Percentiles rank a stretch among this genome's conserved stretches.
phyloP scores from a whole-genome alignment of 2,329 filamentous ascomycete species.

The Fusarium tuaranense region DNA sequence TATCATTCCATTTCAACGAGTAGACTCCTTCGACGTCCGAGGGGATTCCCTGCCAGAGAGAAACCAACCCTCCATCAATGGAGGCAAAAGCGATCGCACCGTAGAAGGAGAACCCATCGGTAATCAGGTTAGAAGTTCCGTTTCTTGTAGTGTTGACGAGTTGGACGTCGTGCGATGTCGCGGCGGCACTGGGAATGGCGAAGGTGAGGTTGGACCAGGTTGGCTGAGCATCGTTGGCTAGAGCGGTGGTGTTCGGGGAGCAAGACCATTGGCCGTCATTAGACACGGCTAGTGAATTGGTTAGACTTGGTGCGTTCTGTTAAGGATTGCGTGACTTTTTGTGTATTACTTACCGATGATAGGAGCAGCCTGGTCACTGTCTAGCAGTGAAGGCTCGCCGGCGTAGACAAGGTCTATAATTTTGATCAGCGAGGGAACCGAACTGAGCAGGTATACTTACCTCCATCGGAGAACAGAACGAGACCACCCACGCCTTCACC shows the following conservation, averaged over 20 bases:
- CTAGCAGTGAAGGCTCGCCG: neutral
- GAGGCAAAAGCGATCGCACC: neutral
- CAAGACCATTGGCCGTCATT: neutral
- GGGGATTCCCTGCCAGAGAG: neutral
- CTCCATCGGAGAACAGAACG: neutral
- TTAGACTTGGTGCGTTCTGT: neutral
- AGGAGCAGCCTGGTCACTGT: neutral
- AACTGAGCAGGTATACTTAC: neutral
- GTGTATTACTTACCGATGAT: neutral
- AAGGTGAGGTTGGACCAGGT: neutral
- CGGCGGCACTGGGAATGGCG: neutral
- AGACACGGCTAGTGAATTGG: neutral
- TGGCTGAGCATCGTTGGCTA: neutral
- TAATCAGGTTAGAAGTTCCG: neutral
- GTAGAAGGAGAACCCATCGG: neutral
- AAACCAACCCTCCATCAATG: neutral
- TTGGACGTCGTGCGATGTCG: neutral
- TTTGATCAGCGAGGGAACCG: neutral
- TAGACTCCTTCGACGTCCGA: neutral
- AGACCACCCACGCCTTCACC: neutral
- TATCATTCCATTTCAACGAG: neutral
- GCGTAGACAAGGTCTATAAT: neutral
- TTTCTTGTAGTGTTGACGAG: neutral
- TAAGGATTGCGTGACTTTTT: neutral
- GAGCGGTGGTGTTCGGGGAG: neutral